These are phyloP conservation scores for Fomitiporia mediterranea DNA, from an alignment of 1,284 basidiomycete genomes.

Conservation along the genomic window DNA sequence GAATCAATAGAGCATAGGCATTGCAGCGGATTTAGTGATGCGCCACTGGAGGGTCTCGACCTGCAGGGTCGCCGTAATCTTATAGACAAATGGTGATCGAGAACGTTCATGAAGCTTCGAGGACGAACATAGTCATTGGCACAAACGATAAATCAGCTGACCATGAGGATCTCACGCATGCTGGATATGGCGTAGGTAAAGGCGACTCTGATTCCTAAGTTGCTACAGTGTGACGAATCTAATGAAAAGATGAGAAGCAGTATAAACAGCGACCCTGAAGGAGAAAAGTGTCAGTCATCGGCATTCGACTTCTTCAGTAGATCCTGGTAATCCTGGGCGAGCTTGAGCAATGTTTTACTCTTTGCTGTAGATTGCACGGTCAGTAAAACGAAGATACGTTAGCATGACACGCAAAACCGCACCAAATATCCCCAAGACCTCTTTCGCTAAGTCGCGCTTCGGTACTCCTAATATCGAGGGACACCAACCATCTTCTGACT, in stretches of 20 bases:
- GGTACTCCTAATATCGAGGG: constrained; percentile 61
- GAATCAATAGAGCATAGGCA: too few species aligned
- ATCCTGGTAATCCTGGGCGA: constrained; percentile 34
- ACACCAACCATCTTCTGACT: constrained; percentile 58
- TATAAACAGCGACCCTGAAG: background rate
- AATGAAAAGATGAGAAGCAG: too few species aligned
- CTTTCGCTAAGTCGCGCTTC: constrained; percentile 77
- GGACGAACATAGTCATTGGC: background rate
- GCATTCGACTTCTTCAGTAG: constrained; percentile 25
- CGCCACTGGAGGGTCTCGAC: background rate
- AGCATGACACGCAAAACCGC: constrained; percentile 14
- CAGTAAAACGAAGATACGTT: background rate
- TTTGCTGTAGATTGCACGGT: constrained; percentile 20
- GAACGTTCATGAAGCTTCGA: background rate
- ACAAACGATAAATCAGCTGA: too few species aligned
- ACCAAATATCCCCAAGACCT: constrained; percentile 77
- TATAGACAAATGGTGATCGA: background rate
- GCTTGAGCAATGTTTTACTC: constrained; percentile 28
- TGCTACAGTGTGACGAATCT: too few species aligned
- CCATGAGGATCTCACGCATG: too few species aligned
- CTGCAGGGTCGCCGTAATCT: background rate
- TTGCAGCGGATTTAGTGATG: too few species aligned
- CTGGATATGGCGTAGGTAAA: too few species aligned
- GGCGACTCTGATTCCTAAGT: too few species aligned
- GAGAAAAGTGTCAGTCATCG: constrained; percentile 13